Conservation (phyloP, 495 filamentous ascomycete species). For the Aspergillus funiculosus region DNA sequence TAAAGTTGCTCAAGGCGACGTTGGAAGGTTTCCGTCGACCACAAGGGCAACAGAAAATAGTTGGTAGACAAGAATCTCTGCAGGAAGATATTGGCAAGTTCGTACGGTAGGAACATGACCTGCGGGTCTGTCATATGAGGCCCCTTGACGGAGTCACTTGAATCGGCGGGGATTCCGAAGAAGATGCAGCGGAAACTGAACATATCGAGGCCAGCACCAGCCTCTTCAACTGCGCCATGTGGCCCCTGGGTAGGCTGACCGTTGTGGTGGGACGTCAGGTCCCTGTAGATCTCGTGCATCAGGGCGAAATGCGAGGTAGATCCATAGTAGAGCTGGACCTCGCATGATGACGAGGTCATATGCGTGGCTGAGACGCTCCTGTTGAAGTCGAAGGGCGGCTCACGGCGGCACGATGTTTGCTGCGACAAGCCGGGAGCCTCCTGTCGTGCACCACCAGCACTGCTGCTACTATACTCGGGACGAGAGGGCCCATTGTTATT, state of each 20-base stretch:
- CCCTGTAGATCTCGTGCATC: conserved; percentile 41
- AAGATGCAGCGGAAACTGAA: conserved; percentile 44
- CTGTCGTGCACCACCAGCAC: conserved; percentile 4
- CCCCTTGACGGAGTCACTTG: conserved; percentile 22
- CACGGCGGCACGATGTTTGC: conserved; percentile 13
- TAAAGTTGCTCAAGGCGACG: conserved; percentile 33
- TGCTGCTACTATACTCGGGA: conserved; percentile 14
- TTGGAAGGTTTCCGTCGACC: conserved; percentile 25
- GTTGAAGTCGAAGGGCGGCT: conserved; percentile 28
- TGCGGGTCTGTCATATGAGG: conserved; percentile 17
- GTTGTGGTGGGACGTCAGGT: conserved; percentile 29
- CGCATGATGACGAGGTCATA: conserved; percentile 40
- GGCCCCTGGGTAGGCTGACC: conserved; percentile 19
- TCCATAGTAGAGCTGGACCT: conserved; percentile 44
- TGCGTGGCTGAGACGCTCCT: conserved; percentile 43
- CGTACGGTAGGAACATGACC: conserved; percentile 35
- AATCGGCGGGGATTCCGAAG: conserved; percentile 36
- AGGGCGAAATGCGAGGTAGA: conserved; percentile 43
- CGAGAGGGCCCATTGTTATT: conserved; percentile 13
- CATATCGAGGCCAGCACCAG: conserved; percentile 38
- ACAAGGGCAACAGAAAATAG: conserved; percentile 32
- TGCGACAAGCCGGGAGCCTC: conserved; percentile 18
- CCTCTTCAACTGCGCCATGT: conserved; percentile 38
- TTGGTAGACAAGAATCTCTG: conserved; percentile 30
- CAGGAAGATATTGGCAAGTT: conserved; percentile 32